Evolutionary conservation across 2,329 filamentous ascomycete genomes (phyloP), one percentile per base, ranked within the genome.

Genomic region (Neoscytalidium dimidiatum): DNA sequence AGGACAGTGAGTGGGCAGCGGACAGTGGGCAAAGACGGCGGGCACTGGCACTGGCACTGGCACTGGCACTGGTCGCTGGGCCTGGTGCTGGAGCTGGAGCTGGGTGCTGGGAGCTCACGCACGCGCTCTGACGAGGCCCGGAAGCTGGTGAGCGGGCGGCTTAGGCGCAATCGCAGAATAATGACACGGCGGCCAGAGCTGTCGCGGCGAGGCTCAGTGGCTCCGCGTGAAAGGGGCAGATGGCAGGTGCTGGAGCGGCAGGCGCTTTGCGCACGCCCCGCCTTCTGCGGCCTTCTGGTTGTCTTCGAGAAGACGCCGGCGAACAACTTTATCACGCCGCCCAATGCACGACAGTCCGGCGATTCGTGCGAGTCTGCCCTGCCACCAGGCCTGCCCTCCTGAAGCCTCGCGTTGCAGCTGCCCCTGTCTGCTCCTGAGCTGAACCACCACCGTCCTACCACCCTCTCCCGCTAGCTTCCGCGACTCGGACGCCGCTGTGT

Each of bases 251-350:
- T 51, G 48, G 61, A 53, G 61, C 48, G 48, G 58, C 43, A 26
- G 46, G 43, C 29, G 43, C 43, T 49, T 33, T 41, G 61, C 38
- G 48, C 61, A 53, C 46, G 48, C 44, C 28, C 33, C 38, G 33
- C 61, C 58, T 62, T 52, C 61, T 63, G 61, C 61, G 28, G 48
- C 23, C 62, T 64, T 64, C 62, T 64, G 49, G 51, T 13, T 43
- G 49, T 48, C 35, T 64, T 64, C 62, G 33, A 56, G 62, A 64
- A 64, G 62, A 46, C 49, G 49, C 62, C 44, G 58, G 43, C 28
- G 62, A 64, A 64, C 62, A 64, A 64, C 62, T 64, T 64, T 64
- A 64, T 57, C 62, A 44, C 49, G 49, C 38, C 61, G 53, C 53
- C 35, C 35, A 29, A 26, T 60, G 56, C 56, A 60, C 56, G 56